Conservation (phyloP, 2,329 filamentous ascomycete genomes). For the Microdochium paspali region DNA sequence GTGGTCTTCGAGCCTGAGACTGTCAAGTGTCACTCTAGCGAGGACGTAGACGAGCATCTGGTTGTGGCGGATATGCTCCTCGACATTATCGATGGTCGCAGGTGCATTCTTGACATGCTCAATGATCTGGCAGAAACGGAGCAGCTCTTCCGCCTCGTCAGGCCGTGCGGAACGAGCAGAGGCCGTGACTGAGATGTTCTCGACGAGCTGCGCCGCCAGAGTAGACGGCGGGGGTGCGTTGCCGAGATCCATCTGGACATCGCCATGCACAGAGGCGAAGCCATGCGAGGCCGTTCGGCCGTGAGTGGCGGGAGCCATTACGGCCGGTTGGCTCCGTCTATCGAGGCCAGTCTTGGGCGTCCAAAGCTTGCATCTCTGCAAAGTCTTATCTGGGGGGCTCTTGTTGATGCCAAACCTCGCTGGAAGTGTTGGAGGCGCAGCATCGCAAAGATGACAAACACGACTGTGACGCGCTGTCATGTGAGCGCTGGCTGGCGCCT, state of each 20-base stretch:
- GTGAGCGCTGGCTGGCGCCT: neutral
- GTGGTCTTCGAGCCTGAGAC: slow-evolving; percentile 56
- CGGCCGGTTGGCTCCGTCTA: neutral
- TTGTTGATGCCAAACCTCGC: too few relatives aligned
- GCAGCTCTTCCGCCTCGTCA: slow-evolving; percentile 64
- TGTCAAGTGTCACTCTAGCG: slow-evolving; percentile 67
- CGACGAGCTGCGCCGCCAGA: slow-evolving; percentile 77
- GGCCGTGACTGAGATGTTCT: slow-evolving; percentile 55
- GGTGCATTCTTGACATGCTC: slow-evolving; percentile 43
- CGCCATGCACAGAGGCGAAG: neutral
- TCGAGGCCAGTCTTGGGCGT: too few relatives aligned
- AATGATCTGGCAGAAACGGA: slow-evolving; percentile 53
- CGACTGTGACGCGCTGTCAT: neutral
- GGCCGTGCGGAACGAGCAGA: slow-evolving; percentile 51
- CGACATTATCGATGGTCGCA: slow-evolving; percentile 45
- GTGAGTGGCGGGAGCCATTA: neutral
- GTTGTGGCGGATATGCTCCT: slow-evolving; percentile 66
- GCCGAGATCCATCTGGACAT: slow-evolving; percentile 1
- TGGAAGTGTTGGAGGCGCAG: too few relatives aligned
- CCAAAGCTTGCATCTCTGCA: too few relatives aligned
- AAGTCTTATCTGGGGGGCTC: too few relatives aligned
- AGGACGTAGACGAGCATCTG: slow-evolving; percentile 82
- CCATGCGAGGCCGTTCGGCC: neutral
- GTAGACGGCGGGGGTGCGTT: slow-evolving; percentile 59
- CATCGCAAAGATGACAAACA: too few relatives aligned